These are phyloP conservation scores for Rusavskia elegans DNA, from an alignment of 495 filamentous ascomycete genomes.

Conservation along the genomic window DNA sequence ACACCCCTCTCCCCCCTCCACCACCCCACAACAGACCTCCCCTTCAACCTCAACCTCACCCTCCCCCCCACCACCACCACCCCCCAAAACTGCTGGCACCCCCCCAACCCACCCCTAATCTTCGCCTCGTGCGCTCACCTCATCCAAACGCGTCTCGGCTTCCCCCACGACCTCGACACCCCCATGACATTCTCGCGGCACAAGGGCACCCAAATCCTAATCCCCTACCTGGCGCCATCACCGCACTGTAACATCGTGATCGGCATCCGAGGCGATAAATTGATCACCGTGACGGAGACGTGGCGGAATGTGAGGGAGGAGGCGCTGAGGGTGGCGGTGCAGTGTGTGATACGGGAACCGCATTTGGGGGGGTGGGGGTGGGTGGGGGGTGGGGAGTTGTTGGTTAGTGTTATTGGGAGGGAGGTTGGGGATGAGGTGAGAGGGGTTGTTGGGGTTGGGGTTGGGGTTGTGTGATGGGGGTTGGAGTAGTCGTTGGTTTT, in stretches of 20 bases:
- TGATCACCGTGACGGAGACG: not conserved
- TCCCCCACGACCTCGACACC: not conserved
- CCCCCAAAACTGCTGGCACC: not conserved
- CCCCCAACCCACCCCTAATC: not conserved
- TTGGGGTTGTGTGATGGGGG: too few relatives aligned
- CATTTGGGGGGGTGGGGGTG: not conserved
- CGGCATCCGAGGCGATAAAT: not conserved
- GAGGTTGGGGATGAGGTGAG: not conserved
- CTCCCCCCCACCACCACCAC: too few relatives aligned
- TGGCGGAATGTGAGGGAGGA: not conserved
- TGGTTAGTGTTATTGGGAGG: not conserved
- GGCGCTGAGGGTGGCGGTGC: not conserved
- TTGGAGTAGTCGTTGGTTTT: too few relatives aligned
- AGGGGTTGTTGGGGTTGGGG: too few relatives aligned
- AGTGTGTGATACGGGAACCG: not conserved
- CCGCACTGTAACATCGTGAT: not conserved
- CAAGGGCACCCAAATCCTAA: not conserved
- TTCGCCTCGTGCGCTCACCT: not conserved
- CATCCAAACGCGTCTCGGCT: not conserved
- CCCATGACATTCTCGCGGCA: not conserved
- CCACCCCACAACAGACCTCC: too few relatives aligned
- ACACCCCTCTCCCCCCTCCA: too few relatives aligned
- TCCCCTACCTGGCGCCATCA: not conserved
- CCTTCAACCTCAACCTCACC: too few relatives aligned
- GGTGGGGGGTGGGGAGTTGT: not conserved